Evolutionary conservation across 257 asterid genomes (phyloP), one percentile per base, ranked within the genome.

Genomic region (Perilla frutescens): DNA sequence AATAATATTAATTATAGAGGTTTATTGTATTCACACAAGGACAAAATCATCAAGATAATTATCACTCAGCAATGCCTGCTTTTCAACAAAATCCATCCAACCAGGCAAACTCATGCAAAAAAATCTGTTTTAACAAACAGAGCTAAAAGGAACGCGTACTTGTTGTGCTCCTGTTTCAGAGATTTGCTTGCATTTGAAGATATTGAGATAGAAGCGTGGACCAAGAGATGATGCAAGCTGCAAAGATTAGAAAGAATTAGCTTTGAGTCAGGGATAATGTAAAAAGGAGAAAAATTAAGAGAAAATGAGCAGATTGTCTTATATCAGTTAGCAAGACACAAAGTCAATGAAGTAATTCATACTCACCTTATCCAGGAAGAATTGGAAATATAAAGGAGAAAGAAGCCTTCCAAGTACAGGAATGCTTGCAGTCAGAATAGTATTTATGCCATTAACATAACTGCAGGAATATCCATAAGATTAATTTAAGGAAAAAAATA

Each of bases 151-250:
- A 62, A 41, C 51, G 44, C 66, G 37, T 89, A 89, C 97, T 81
- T 93, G 98, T 66, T 93, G 98, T 64, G 98, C 96, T 78, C 98
- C 97, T 48, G 98, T 93, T 83, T 93, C 97, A 56, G 98, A 91
- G 83, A 93, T 91, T 40, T 91, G 98, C 91, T 93, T 93, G 96
- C 98, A 93, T 81, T 88, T 93, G 91, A 91, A 93, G 73, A 93
- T 88, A 81, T 93, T 93, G 80, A 84, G 86, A 81, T 85, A 93
- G 87, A 93, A 93, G 73, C 97, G 98, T 12, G 97, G 97, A 64
- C 93, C 93, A 73, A 93, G 96, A 77, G 98, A 89, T 36, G 98
- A 90, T 51, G 98, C 96, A 78, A 93, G 96, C 97, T 93, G 91
- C 96, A 86, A 37, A 43, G 8, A 69, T 72, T 57, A 67, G 68